Base-by-base conservation (phyloP, 371 early-diverging fungal genomes). In the Mucor irregularis region DNA sequence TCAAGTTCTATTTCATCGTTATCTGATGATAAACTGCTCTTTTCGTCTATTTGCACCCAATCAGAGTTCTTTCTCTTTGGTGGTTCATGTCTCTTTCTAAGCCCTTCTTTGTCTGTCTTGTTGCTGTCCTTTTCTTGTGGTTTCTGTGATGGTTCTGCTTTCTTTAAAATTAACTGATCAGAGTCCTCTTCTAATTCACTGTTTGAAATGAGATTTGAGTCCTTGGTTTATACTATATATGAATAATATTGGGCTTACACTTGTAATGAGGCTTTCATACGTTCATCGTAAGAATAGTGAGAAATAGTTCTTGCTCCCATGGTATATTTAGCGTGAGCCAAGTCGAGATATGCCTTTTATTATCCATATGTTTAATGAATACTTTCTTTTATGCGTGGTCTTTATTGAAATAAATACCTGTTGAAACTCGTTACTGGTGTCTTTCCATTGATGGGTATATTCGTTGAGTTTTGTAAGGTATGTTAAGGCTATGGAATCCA, bases 271-370 rank as follows among this genome's bases (percentile, higher is more conserved):
- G 80, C 80, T 49, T 78, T 77, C 80, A 79, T 82, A n/a, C 82
- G 71, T 45, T 71, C 71, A 54, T 82, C 82, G 46, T 79, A 82
- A 10, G 78, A 77, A 31, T 64, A 66, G 28, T 66, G 71, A 8
- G 73, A 71, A 35, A 82, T 58, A 21, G 52, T 72, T 28, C 55
- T 42, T n/a, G 78, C 57, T 11, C 82, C 80, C 82, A 82, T 82
- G 16, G 76, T 71, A 51, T 82, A 82, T 47, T 82, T 82, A 13
- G 82, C 73, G 51, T 82, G 82, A 5, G 80, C 78, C 17, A 82
- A 51, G 29, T 77, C 64, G 8, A 82, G 47, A 45, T 68, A 79
- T 13, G 76, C 82, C 82, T 81, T 43, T 35, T 7, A 21, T 19
- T 14, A 29, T 14, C 5, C 14, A 31, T 17, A 25, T 29, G 9